Conservation (phyloP, 208 protist species). For the Crithidia sp. region DNA sequence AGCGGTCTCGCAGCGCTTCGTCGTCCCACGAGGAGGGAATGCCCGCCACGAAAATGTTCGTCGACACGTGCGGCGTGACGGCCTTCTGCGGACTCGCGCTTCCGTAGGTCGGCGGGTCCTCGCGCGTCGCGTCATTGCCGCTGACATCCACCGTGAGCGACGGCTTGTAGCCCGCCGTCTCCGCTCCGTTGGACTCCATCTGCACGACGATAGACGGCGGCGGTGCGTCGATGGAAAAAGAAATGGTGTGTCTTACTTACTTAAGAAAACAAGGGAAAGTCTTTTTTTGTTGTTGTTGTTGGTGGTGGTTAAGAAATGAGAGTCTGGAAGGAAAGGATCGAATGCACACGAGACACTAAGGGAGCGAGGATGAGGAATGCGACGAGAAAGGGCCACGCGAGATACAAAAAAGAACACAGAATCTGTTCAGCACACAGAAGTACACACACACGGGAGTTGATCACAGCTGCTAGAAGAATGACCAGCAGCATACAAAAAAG, state of each 20-base stretch:
- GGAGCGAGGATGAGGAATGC: too few species aligned
- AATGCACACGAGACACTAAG: too few species aligned
- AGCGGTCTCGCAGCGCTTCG: constrained; percentile 63
- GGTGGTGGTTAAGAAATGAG: not conserved
- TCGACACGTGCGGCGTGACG: constrained; percentile 80
- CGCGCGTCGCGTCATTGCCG: constrained; percentile 31
- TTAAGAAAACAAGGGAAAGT: not conserved
- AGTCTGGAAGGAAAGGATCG: too few species aligned
- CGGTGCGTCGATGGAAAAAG: not conserved
- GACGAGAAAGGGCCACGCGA: too few species aligned
- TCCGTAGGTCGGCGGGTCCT: constrained; percentile 11
- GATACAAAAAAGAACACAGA: not conserved
- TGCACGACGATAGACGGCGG: not conserved
- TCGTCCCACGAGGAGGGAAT: constrained; percentile 84
- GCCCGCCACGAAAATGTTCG: constrained; percentile 91
- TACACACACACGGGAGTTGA: not conserved
- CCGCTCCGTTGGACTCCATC: constrained; percentile 22
- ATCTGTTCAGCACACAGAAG: not conserved
- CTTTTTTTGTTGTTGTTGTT: not conserved
- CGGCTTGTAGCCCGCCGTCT: constrained; percentile 62
- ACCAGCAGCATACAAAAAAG: not conserved
- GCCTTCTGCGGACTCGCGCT: constrained; percentile 49
- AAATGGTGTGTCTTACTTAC: too few species aligned
- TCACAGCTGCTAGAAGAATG: not conserved
- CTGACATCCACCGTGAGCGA: constrained; percentile 71